phyloP scores from a whole-genome alignment of 2,329 filamentous ascomycete species.

The Colletotrichum cuscutae region DNA sequence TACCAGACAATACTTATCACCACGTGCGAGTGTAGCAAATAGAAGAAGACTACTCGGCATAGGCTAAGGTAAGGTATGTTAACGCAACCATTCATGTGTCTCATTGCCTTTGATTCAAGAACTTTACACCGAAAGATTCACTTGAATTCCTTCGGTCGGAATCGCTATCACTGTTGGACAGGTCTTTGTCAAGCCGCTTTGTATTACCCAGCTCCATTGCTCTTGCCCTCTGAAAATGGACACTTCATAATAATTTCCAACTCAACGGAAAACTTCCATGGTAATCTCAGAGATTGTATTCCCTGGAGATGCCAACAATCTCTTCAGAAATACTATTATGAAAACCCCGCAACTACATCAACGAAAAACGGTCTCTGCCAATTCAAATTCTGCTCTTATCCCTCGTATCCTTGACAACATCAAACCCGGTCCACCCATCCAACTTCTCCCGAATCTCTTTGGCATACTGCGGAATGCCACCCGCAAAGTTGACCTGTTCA shows the following conservation, averaged over 20 bases:
- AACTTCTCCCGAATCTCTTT: slow-evolving; percentile 46
- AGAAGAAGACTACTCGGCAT: no score
- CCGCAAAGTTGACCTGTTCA: slow-evolving; percentile 48
- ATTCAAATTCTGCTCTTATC: slow-evolving; percentile 15
- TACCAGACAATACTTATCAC: no score
- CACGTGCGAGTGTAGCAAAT: no score
- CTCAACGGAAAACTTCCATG: slow-evolving; percentile 53
- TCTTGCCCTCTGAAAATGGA: no score
- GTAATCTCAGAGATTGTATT: slow-evolving; percentile 26
- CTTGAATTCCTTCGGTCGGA: not conserved
- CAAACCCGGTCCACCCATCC: slow-evolving; percentile 49
- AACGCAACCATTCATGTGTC: not conserved
- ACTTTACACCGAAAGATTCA: not conserved
- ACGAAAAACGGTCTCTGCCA: not conserved
- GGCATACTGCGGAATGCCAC: slow-evolving; percentile 50
- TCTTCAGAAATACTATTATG: not conserved
- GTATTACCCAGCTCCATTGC: not conserved
- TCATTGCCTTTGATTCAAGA: not conserved
- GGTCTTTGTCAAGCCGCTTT: not conserved
- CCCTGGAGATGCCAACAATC: slow-evolving; percentile 53
- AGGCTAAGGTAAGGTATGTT: no score
- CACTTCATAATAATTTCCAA: no score
- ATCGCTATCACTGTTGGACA: not conserved
- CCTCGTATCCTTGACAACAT: slow-evolving; percentile 36
- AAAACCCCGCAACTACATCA: not conserved